Evolutionary conservation across 352 stramenopile genomes (phyloP), one percentile per base, ranked within the genome.

Genomic region (Peronosclerospora sorghi): DNA sequence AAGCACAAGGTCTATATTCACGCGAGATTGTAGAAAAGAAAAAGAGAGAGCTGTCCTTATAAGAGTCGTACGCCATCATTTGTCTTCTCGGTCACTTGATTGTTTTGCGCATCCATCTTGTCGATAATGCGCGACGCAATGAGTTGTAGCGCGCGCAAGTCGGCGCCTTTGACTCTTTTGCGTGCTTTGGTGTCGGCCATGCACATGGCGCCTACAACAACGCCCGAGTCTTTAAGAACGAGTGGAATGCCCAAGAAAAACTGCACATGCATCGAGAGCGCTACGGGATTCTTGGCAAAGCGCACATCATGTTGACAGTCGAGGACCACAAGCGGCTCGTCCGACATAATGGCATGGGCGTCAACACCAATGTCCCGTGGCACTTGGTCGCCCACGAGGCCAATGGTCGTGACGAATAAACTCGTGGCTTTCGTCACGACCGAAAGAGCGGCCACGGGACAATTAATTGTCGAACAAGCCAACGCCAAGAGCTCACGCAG

Each of bases 161-260:
- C 77, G 2, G 68, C 60, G 21, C 72, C 66, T 32, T 68, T 82
- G 29, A 89, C 65, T 45, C 70, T 72, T 21, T 76, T 65, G 13
- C 79, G 73, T 28, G 79, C 52, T 26, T 56, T 65, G 4, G 62
- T 83, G 51, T 88, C 79, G 7, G 68, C 73, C 13, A 92, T 63
- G 41, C 66, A 84, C 15, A 92, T 62, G 15, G 72, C 65, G 17
- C 79, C 79, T 7, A 92, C 60, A 32, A 88, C 58, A 28, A 87
- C 49, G 10, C 74, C 77, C 24, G 54, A 52, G 13, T 89, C 76
- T 32, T 76, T 81, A 12, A 71, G 67, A 41, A 80, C 55, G 35
- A 92, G 60, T 13, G 79, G 79, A 7, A 92, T 39, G 9, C 66
- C 73, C 28, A 89, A 63, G 59, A 87, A 88, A 51, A 89, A 86